These are phyloP conservation scores for Pseudogymnoascus sp. DNA, from an alignment of 2,329 filamentous ascomycete species.

Conservation along the genomic window DNA sequence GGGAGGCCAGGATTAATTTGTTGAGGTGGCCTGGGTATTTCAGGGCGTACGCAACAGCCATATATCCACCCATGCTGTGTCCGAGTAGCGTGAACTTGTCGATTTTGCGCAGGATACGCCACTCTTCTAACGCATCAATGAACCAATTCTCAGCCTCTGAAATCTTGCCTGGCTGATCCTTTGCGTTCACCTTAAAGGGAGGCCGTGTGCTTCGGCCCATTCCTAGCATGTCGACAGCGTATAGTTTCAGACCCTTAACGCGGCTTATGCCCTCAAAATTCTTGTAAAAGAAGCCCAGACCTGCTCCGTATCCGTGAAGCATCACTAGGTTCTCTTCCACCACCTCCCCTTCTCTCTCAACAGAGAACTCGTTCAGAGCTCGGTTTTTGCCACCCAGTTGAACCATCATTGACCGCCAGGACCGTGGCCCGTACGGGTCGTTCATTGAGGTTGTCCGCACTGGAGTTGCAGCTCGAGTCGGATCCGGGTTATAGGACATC, in stretches of 20 bases:
- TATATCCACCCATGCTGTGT: constrained; percentile 89
- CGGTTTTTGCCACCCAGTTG: constrained; percentile 77
- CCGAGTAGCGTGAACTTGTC: constrained; percentile 90
- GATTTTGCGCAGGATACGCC: constrained; percentile 80
- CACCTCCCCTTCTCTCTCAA: constrained; percentile 73
- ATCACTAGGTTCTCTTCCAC: constrained; percentile 85
- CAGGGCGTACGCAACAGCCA: constrained; percentile 87
- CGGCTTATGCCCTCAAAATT: constrained; percentile 88
- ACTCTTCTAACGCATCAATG: constrained; percentile 91
- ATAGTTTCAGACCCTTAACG: constrained; percentile 74
- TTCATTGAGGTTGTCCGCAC: constrained; percentile 42
- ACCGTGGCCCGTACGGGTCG: constrained; percentile 76
- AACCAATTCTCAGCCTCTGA: constrained; percentile 92
- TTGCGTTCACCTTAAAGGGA: constrained; percentile 74
- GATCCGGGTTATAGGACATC: constrained; percentile 29
- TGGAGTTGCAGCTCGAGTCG: constrained; percentile 33
- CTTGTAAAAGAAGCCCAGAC: constrained; percentile 95
- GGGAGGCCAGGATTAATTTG: constrained; percentile 91
- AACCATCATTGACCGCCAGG: constrained; percentile 83
- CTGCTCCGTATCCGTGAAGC: constrained; percentile 93
- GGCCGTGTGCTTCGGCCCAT: constrained; percentile 88
- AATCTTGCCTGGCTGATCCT: constrained; percentile 72
- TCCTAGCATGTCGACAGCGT: constrained; percentile 87
- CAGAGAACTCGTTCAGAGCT: constrained; percentile 84
- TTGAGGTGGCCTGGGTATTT: constrained; percentile 94